Conservation (phyloP, 1,139 yeast species). For the Suhomyces bolitotheri region DNA sequence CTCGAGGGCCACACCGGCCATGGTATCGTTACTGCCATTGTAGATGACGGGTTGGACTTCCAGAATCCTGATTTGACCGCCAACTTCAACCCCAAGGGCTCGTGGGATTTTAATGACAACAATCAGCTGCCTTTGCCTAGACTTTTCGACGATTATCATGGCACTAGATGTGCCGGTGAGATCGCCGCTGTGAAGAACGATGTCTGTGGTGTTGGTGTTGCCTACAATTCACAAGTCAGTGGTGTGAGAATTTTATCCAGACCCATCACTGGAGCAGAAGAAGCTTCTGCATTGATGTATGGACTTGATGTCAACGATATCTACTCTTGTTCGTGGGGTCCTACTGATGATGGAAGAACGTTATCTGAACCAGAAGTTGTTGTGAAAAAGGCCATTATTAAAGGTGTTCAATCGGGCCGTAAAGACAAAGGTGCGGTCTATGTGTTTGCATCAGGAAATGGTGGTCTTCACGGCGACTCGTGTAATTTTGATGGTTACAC, state of each 20-base stretch:
- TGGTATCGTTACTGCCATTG: slow-evolving; percentile 80
- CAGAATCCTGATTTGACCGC: slow-evolving; percentile 69
- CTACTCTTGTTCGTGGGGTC: slow-evolving; percentile 99
- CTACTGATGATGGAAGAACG: slow-evolving; percentile 87
- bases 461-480: slow-evolving; percentile 78
- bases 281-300: slow-evolving; percentile 83
- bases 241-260: slow-evolving; percentile 91
- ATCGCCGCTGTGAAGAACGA: slow-evolving; percentile 88
- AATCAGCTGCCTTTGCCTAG: slow-evolving; percentile 76
- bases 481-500: slow-evolving; percentile 99
- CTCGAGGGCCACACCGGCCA: slow-evolving; percentile 75
- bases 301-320: slow-evolving; percentile 84
- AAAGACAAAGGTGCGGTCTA: slow-evolving; percentile 79
- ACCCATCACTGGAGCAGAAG: slow-evolving; percentile 77
- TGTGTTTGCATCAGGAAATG: slow-evolving; percentile 97
- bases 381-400: slow-evolving; percentile 78
- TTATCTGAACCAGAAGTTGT: slow-evolving; percentile 80
- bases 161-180: slow-evolving; percentile 98
- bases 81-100: slow-evolving; percentile 74
- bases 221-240: slow-evolving; percentile 79
- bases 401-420: slow-evolving; percentile 87
- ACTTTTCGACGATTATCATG: slow-evolving; percentile 85
- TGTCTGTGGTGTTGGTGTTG: slow-evolving; percentile 93
- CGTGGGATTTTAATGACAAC: slow-evolving; percentile 88
- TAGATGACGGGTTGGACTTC: slow-evolving; percentile 93